phyloP scores from a whole-genome alignment of 305 asterid genomes.

The Fraxinus platypoda region DNA sequence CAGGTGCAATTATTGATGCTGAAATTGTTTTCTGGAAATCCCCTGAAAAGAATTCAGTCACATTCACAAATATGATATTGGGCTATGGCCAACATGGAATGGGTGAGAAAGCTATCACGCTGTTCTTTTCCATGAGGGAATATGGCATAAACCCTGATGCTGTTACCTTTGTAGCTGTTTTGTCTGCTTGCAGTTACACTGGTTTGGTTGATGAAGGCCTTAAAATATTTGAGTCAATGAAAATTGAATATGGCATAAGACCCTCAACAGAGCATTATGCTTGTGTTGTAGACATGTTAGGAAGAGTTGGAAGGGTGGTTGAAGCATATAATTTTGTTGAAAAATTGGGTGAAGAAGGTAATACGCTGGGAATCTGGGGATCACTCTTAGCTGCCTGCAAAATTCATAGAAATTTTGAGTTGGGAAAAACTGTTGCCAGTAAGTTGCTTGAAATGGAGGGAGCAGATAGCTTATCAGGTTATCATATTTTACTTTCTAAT shows the following conservation, averaged over 20 bases:
- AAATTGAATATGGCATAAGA: conserved; percentile 44
- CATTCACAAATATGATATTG: conserved; percentile 78
- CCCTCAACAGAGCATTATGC: conserved; percentile 71
- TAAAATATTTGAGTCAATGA: conserved; percentile 61
- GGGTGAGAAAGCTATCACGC: conserved; percentile 61
- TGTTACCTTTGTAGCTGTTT: conserved; percentile 56
- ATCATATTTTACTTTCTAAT: conserved; percentile 79
- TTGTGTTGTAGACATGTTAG: conserved; percentile 81
- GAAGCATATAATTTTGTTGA: conserved; percentile 71
- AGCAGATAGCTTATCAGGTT: conserved; percentile 46
- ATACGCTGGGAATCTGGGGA: conserved; percentile 71
- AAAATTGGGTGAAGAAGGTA: conserved; percentile 53
- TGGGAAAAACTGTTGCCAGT: conserved; percentile 72
- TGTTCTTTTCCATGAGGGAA: conserved; percentile 53
- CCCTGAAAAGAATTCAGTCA: conserved; percentile 62
- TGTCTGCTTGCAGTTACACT: conserved; percentile 75
- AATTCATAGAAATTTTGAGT: conserved; percentile 58
- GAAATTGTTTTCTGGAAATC: conserved; percentile 55
- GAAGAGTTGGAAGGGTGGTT: conserved; percentile 76
- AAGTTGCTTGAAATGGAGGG: conserved; percentile 63
- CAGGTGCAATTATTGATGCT: conserved; percentile 60
- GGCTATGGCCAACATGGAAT: conserved; percentile 90
- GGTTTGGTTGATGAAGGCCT: conserved; percentile 71
- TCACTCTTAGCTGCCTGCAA: conserved; percentile 81
- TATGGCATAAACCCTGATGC: conserved; percentile 47